Conservation (phyloP, 768 basidiomycete genomes). For the Clitopilus hobsonii region DNA sequence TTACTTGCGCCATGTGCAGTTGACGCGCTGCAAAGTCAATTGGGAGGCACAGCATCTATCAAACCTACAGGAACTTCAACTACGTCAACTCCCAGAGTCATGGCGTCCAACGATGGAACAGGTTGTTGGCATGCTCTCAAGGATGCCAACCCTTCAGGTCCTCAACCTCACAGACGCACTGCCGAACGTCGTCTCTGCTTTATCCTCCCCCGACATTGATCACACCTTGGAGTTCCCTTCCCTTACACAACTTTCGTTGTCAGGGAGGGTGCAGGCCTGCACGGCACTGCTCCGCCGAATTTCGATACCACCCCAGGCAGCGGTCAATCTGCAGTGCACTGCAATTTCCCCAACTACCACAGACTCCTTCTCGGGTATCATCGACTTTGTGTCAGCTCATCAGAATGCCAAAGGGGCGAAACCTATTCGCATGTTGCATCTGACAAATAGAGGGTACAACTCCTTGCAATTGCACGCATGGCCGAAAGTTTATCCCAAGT, state of each 20-base stretch:
- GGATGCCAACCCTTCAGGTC: slow-evolving; percentile 26
- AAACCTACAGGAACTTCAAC: slow-evolving; percentile 30
- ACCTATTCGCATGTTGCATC: slow-evolving; percentile 9
- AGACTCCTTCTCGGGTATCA: slow-evolving; percentile 15
- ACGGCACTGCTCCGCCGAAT: slow-evolving; percentile 19
- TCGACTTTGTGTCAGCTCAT: slow-evolving; percentile 10
- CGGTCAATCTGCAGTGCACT: slow-evolving; percentile 14
- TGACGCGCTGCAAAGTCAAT: slow-evolving; percentile 27
- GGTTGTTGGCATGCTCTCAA: slow-evolving; percentile 26
- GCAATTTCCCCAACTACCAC: slow-evolving; percentile 10
- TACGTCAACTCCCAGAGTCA: slow-evolving; percentile 20
- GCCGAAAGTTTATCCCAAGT: slow-evolving; percentile 3
- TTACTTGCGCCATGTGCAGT: slow-evolving; percentile 28
- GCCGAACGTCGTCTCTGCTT: slow-evolving; percentile 16
- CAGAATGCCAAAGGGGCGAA: slow-evolving; percentile 5
- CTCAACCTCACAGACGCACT: slow-evolving; percentile 32
- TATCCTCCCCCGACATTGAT: slow-evolving; percentile 1
- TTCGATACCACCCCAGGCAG: slow-evolving; percentile 12
- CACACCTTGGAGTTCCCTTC: slow-evolving; percentile 16
- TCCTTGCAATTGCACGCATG: slow-evolving; percentile 13
- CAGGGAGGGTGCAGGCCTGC: slow-evolving; percentile 17
- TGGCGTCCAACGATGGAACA: slow-evolving; percentile 24
- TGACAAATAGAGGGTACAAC: slow-evolving; percentile 8
- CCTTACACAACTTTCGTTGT: slow-evolving; percentile 17
- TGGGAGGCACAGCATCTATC: slow-evolving; percentile 30